These are phyloP conservation scores for Solanum etuberosum DNA, from an alignment of 257 asterid genomes.

Conservation along the genomic window DNA sequence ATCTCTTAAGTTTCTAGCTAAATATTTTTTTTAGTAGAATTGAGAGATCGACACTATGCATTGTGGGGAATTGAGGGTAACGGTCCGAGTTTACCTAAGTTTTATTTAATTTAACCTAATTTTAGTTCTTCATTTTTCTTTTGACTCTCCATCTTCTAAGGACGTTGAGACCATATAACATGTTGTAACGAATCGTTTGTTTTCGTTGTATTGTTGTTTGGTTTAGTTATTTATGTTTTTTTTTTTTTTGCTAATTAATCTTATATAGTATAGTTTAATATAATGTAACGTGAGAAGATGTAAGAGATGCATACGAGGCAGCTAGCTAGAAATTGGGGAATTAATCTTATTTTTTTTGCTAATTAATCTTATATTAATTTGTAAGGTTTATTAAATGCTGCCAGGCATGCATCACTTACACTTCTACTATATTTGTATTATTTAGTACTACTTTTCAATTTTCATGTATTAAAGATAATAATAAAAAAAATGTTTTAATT, in stretches of 20 bases:
- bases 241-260: background rate
- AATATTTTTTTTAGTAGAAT: background rate
- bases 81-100: constrained; percentile 40
- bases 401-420: constrained; percentile 11
- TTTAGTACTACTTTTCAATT: background rate
- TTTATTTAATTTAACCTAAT: background rate
- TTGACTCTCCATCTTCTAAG: background rate
- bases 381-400: background rate
- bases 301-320: constrained; percentile 48
- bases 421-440: background rate
- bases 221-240: background rate
- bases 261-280: background rate
- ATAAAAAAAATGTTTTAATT: background rate
- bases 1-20: constrained; percentile 30
- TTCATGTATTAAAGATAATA: background rate
- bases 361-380: background rate
- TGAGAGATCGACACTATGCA: constrained; percentile 32
- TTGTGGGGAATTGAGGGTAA: constrained; percentile 56
- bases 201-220: background rate
- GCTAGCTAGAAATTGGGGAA: background rate
- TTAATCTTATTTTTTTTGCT: background rate
- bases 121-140: background rate
- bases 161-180: background rate
- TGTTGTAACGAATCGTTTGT: background rate
- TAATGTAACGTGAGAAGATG: constrained; percentile 32